Conservation (phyloP, 345 rosid species). For the Erodium maritimum region DNA sequence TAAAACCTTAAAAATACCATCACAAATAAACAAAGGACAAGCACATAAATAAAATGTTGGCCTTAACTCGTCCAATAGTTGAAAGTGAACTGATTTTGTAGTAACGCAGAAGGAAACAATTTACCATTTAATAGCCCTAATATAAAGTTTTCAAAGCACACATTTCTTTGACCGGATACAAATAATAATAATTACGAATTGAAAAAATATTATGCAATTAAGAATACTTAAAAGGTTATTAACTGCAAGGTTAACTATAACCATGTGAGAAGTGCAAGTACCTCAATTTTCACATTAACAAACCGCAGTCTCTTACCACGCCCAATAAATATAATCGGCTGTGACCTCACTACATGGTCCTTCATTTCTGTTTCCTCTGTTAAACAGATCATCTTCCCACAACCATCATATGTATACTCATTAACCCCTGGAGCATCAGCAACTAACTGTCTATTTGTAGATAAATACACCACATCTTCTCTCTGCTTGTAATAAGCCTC, state of each 20-base stretch:
- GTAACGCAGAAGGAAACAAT: too few relatives aligned
- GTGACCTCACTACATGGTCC: slow-evolving; percentile 28
- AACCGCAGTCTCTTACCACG: slow-evolving; percentile 86
- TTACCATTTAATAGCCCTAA: too few relatives aligned
- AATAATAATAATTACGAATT: too few relatives aligned
- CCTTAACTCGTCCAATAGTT: too few relatives aligned
- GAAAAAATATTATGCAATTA: too few relatives aligned
- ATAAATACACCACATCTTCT: slow-evolving; percentile 73
- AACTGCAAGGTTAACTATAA: neutral
- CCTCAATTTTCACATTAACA: slow-evolving; percentile 85
- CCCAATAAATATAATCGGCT: slow-evolving; percentile 77
- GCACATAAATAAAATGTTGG: too few relatives aligned
- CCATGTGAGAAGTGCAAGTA: slow-evolving; percentile 16
- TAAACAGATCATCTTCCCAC: slow-evolving; percentile 63
- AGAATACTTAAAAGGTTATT: too few relatives aligned
- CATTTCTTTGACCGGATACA: too few relatives aligned
- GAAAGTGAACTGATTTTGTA: too few relatives aligned
- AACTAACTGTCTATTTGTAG: slow-evolving; percentile 65
- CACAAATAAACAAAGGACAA: too few relatives aligned
- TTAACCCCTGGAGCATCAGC: slow-evolving; percentile 74
- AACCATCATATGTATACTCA: slow-evolving; percentile 83
- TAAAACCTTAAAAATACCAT: neutral
- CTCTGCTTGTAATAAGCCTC: slow-evolving; percentile 57
- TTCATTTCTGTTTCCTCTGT: slow-evolving; percentile 26
- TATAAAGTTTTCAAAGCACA: too few relatives aligned